phyloP scores from a whole-genome alignment of 768 basidiomycete genomes.

The Naganishia vaughanmartiniae region DNA sequence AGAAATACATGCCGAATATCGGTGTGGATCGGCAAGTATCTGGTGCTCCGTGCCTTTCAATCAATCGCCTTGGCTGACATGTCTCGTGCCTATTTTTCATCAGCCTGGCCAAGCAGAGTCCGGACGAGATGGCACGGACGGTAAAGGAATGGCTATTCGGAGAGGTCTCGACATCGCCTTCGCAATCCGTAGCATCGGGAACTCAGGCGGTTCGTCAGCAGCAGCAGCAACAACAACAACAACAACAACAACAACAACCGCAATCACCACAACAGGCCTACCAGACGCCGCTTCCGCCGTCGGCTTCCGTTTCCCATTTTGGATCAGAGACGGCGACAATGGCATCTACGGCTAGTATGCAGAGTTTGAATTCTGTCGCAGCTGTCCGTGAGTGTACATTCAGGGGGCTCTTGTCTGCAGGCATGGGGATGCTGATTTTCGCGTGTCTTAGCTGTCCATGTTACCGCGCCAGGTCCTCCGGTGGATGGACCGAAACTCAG shows the following conservation, averaged over 20 bases:
- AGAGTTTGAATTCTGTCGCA: neutral
- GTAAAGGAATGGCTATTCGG: slow-evolving; percentile 76
- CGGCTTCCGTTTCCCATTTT: neutral
- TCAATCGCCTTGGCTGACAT: slow-evolving; percentile 46
- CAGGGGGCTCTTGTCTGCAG: neutral
- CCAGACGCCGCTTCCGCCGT: neutral
- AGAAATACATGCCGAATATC: slow-evolving; percentile 79
- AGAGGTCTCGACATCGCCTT: slow-evolving; percentile 26
- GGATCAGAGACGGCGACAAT: neutral
- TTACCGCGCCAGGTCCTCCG: slow-evolving; percentile 42
- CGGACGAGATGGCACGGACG: slow-evolving; percentile 59
- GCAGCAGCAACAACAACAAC: slow-evolving; percentile 17
- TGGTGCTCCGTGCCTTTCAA: slow-evolving; percentile 51
- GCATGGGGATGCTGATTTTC: neutral
- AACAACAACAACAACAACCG: neutral
- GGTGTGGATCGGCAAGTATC: slow-evolving; percentile 49
- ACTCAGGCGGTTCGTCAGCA: neutral
- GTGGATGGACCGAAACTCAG: slow-evolving; percentile 38
- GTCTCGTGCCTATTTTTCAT: slow-evolving; percentile 23
- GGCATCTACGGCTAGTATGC: neutral
- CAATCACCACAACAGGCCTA: neutral
- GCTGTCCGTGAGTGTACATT: neutral
- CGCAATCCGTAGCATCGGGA: slow-evolving; percentile 12
- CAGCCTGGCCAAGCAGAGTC: slow-evolving; percentile 57
- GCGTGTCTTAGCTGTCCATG: slow-evolving; percentile 27